Evolutionary conservation across 768 basidiomycete species (phyloP), one percentile per base, ranked within the genome.

Genomic region (Lactarius deliciosus): DNA sequence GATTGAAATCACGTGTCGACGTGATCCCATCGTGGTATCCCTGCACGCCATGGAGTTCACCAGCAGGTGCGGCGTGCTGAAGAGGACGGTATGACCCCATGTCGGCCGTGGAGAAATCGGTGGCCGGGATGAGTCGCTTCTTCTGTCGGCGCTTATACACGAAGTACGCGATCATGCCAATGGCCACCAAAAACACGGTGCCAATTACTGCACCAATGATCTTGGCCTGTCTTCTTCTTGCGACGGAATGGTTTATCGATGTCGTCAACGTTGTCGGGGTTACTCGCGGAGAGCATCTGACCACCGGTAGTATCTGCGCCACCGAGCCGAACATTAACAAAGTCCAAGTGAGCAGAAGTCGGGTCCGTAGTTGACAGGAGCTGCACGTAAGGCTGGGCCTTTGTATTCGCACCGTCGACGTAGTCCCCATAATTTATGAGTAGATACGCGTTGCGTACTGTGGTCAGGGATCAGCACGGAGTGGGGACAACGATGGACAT

Each of bases 401-500:
- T 74, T 18, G 74, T 73, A 18, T 77, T 65, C 13, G 75, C 69
- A 57, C 77, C 81, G 57, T 82, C 75, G 65, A 86, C 76, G 74
- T 86, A 84, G 74, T 88, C 81, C 43, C 89, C 89, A 69, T 83
- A 89, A 74, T 89, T 80, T 75, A 91, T 80, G 47, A 86, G 75
- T 16, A 83, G 75, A 72, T 90, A 90, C 11, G 81, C 81, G 70
- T 89, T 91, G 59, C 87, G 84, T 63, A 90, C 88, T 89, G 71
- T 28, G 45, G 28, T 25, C 28, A 40, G 45, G 47, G 6, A 7
- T 7, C 38, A 45, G n/a, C 38, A 57, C 7, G 30, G 47, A 59
- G 53, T 10, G 34, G 28, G 25, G 25, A 28, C 25, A 28, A 28
- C 25, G 32, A 53, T 43, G 10, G 36, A 69, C 32, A 20, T 59